Evolutionary conservation across 768 basidiomycete species (phyloP), one percentile per base, ranked within the genome.

Genomic region (Mycena rebaudengoi): DNA sequence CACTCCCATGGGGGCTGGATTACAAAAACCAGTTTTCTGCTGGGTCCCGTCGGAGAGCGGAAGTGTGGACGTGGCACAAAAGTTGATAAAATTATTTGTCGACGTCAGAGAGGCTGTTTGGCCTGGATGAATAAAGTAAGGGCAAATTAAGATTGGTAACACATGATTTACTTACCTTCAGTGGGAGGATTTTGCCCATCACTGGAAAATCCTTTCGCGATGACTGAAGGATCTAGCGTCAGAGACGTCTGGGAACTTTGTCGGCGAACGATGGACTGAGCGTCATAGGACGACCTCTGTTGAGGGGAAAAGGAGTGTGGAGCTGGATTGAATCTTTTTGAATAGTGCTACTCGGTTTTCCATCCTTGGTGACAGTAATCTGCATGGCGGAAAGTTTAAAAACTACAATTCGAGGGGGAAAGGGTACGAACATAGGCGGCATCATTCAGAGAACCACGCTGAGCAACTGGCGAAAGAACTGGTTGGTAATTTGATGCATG

Each of bases 51-150:
- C 78, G 43, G 80, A 82, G 59, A 84, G 67, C 13, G 86, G 81
- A 60, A 81, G 72, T 49, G 79, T 69, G 13, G 80, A 73, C 3
- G 80, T 71, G 12, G 69, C 61, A 70, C 85, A 86, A 73, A 78
- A 82, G 77, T 85, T 85, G 78, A 85, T 84, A 74, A 82, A 88
- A 79, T 88, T 88, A 76, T 88, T 86, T 35, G 64, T 66, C 29
- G 83, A 84, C 5, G 84, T 85, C 16, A 79, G 66, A n/a, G 82
- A 83, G 2, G 80, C 68, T n/a, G 78, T 78, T 70, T 85, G 83
- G 28, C 82, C 83, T 33, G 70, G 20, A n/a, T 12, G n/a, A 20
- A 26, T 11, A 16, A 37, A 37, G 23, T 8, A 20, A 20, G 48
- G 10, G 6, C 25, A 33, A 4, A 23, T 3, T 35, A 7, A 4